Evolutionary conservation across 1,139 yeast species (phyloP).

Genomic region (Taiozyma sp.): DNA sequence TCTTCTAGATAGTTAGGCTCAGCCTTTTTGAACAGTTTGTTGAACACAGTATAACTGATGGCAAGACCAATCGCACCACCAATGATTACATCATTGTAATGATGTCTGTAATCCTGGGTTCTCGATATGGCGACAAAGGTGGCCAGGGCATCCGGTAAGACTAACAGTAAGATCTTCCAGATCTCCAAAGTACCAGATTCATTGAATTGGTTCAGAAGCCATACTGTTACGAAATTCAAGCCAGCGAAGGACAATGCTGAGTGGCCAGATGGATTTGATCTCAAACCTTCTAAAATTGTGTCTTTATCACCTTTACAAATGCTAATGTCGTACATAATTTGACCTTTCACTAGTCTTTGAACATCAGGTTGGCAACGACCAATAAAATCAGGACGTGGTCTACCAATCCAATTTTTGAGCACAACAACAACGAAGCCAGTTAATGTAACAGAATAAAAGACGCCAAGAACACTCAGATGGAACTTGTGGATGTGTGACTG

Average conservation of each 20-base stretch:
- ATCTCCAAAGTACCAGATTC: conserved; percentile 27
- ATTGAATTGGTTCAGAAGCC: conserved; percentile 55
- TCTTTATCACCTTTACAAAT: conserved; percentile 42
- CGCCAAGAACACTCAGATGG: conserved; percentile 40
- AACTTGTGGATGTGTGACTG: conserved; percentile 10
- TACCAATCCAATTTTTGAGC: conserved; percentile 70
- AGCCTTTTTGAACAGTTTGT: conserved; percentile 32
- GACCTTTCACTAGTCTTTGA: conserved; percentile 30
- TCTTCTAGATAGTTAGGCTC: conserved; percentile 15
- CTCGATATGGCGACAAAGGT: conserved; percentile 54
- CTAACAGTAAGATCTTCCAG: conserved; percentile 31
- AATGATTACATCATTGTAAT: conserved; percentile 58
- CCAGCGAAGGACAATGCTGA: conserved; percentile 67
- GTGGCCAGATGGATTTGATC: conserved; percentile 83
- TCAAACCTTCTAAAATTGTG: conserved; percentile 57
- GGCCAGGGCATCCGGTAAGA: conserved; percentile 38
- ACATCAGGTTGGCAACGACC: conserved; percentile 57
- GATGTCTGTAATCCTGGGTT: conserved; percentile 75
- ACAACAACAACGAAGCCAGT: conserved; percentile 48
- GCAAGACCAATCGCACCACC: conserved; percentile 51
- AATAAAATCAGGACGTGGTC: conserved; percentile 77
- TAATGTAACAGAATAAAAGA: conserved; percentile 35
- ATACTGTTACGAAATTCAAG: conserved; percentile 54
- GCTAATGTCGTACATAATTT: conserved; percentile 43
- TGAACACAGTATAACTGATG: conserved; percentile 45